Evolutionary conservation across 345 rosid species (phyloP).

Genomic region (Populus pruinosa): DNA sequence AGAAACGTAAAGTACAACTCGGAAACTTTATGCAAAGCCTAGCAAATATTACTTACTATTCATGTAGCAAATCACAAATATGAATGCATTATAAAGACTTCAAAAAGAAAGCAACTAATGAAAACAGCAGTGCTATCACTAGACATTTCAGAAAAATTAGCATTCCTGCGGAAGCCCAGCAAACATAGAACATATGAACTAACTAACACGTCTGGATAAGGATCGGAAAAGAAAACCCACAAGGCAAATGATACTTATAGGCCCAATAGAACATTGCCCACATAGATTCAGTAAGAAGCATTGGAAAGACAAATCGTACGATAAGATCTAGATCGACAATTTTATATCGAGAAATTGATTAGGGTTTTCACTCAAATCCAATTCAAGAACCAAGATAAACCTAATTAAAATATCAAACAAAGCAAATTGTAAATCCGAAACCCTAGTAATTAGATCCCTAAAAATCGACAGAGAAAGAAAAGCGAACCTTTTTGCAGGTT

Average conservation of each 20-base stretch:
- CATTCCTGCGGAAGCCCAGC: not conserved
- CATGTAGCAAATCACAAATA: not conserved
- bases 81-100: not conserved
- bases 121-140: not conserved
- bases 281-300: not conserved
- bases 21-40: not conserved
- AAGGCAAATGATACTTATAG: not conserved
- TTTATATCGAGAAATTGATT: not conserved
- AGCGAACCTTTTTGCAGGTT: conserved; percentile 88
- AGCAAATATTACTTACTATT: not conserved
- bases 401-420: not conserved
- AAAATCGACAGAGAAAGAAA: not conserved
- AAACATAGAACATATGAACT: not conserved
- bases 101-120: not conserved
- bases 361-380: not conserved
- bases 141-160: not conserved
- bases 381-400: not conserved
- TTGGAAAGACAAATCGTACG: not conserved
- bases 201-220: not conserved
- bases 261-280: not conserved
- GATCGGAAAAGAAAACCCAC: not conserved
- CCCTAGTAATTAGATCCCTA: conserved; percentile 28
- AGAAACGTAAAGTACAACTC: not conserved
- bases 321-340: not conserved
- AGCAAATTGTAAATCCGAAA: conserved; percentile 33